Evolutionary conservation across 352 stramenopile species (phyloP).

Genomic region (Globisporangium heterothallicum): DNA sequence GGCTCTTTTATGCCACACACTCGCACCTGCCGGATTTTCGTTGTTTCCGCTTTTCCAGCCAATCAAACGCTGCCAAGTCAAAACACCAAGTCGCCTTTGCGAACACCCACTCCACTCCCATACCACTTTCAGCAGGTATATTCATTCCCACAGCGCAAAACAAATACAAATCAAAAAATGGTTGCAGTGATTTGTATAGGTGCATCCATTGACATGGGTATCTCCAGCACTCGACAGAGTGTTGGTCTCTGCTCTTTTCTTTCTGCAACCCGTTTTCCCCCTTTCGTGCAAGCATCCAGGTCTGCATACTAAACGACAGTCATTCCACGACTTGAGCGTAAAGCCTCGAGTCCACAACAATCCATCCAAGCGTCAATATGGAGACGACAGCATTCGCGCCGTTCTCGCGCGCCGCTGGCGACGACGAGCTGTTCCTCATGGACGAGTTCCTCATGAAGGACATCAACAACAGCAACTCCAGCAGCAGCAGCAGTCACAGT

Average conservation of each 20-base stretch:
- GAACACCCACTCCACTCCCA: not conserved
- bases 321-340: too few relatives aligned
- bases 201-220: too few relatives aligned
- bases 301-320: too few relatives aligned
- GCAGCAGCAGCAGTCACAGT: not conserved
- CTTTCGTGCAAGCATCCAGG: too few relatives aligned
- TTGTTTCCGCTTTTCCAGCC: conserved; percentile 21
- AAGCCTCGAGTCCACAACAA: too few relatives aligned
- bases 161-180: too few relatives aligned
- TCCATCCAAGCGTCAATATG: not conserved
- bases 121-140: not conserved
- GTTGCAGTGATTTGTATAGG: too few relatives aligned
- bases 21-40: too few relatives aligned
- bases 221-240: too few relatives aligned
- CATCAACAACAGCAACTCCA: conserved; percentile 16
- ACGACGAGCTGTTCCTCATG: conserved; percentile 30
- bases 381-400: conserved; percentile 1
- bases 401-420: conserved; percentile 3
- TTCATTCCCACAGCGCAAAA: not conserved
- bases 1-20: conserved; percentile 16
- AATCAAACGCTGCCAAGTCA: conserved; percentile 54
- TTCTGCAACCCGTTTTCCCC: too few relatives aligned
- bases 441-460: conserved; percentile 53
- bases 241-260: conserved; percentile 1
- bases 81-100: too few relatives aligned